Conservation (phyloP, 148 eudicot species). For the Pharnaceum exiguum region DNA sequence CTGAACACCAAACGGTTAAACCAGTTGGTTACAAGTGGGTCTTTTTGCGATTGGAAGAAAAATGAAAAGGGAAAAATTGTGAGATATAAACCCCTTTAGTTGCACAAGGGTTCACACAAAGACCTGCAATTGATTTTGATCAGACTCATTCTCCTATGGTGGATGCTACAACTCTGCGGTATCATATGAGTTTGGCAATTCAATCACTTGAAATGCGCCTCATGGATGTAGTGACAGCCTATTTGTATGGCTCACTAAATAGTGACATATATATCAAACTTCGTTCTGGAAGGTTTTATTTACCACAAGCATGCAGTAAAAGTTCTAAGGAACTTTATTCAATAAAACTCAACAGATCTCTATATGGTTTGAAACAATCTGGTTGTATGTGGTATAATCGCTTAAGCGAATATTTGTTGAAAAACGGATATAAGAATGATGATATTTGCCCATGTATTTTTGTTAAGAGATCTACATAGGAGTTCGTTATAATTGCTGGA, state of each 20-base stretch:
- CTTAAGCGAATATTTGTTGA: no score
- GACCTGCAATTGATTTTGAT: neutral
- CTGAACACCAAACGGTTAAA: neutral
- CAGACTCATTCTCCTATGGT: neutral
- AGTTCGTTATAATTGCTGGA: no score
- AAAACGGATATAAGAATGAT: no score
- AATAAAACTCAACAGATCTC: no score
- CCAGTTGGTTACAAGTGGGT: neutral
- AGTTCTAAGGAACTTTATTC: no score
- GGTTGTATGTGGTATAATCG: no score
- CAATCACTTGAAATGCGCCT: neutral
- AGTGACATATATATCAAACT: neutral
- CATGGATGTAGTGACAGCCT: conserved; percentile 4
- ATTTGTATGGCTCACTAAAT: neutral
- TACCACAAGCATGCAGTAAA: no score
- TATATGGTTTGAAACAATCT: no score
- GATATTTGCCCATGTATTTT: no score
- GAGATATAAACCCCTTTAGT: conserved; percentile 1
- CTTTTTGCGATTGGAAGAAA: neutral
- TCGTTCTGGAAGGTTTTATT: no score
- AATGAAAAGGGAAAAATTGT: neutral
- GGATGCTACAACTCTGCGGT: neutral
- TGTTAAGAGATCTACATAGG: no score
- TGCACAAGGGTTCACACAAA: neutral
- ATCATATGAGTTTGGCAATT: neutral